A percentile compares a stretch with the other conserved stretches of the same genome.
phyloP scores from a whole-genome alignment of 179 eudicot species.

The Spergularia azorica region DNA sequence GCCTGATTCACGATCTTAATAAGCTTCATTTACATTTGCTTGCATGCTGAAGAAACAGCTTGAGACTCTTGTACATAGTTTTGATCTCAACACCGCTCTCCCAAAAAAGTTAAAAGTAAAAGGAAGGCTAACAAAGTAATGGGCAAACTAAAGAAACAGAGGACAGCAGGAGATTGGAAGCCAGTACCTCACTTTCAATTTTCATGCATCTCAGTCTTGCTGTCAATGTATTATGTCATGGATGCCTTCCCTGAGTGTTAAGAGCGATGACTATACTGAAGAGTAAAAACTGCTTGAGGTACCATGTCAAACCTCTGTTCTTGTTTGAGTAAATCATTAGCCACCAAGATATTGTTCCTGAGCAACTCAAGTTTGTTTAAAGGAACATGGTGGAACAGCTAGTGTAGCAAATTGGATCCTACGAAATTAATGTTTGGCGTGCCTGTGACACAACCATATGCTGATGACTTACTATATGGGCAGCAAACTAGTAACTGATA shows the following conservation, averaged over 20 bases:
- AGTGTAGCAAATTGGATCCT: not conserved
- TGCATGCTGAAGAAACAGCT: not conserved
- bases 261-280: not conserved
- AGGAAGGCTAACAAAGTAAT: not conserved
- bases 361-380: not conserved
- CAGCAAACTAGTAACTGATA: too few species aligned
- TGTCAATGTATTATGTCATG: not conserved
- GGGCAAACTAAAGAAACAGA: not conserved
- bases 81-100: not conserved
- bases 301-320: too few species aligned
- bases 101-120: not conserved
- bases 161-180: not conserved
- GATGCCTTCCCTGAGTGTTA: not conserved
- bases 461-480: too few species aligned
- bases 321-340: too few species aligned
- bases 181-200: not conserved
- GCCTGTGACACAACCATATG: too few species aligned
- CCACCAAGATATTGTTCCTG: not conserved
- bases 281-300: too few species aligned
- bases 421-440: not conserved
- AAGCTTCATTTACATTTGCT: constrained; percentile 14
- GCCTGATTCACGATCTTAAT: not conserved
- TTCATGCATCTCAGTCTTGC: not conserved
- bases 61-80: not conserved
- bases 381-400: not conserved